Conservation (phyloP, 352 stramenopile genomes). For the Aphanomyces cochlioides region DNA sequence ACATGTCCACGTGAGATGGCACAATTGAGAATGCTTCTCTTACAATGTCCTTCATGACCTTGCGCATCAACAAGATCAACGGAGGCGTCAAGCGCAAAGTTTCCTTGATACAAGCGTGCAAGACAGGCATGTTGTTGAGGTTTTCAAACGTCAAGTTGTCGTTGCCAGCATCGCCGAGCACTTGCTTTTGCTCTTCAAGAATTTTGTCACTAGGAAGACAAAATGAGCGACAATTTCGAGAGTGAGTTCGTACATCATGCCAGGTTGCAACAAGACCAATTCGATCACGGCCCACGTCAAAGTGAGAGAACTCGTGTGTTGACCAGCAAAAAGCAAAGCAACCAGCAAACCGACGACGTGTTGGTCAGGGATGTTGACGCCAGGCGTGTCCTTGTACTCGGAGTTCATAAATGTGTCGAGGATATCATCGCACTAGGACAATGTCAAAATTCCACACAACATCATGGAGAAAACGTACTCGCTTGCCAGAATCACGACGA, state of each 20-base stretch:
- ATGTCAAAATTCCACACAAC: background rate
- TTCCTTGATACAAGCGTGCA: constrained; percentile 90
- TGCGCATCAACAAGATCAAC: constrained; percentile 90
- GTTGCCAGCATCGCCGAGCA: constrained; percentile 32
- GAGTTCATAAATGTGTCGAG: constrained; percentile 92
- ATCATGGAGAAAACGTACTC: constrained; percentile 24
- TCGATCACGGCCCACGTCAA: constrained; percentile 83
- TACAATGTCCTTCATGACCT: constrained; percentile 60
- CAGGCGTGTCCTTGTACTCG: constrained; percentile 85
- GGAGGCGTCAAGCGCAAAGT: constrained; percentile 86
- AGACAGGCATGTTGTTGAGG: constrained; percentile 76
- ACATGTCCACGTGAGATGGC: background rate
- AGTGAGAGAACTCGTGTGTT: constrained; percentile 91
- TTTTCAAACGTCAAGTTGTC: constrained; percentile 46
- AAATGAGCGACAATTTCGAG: background rate
- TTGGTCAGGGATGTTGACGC: constrained; percentile 70
- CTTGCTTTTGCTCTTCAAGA: constrained; percentile 54
- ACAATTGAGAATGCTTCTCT: background rate
- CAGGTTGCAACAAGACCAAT: constrained; percentile 65
- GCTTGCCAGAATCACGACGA: constrained; percentile 46
- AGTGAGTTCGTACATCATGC: constrained; percentile 38
- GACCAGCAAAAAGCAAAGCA: constrained; percentile 89
- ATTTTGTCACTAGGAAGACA: constrained; percentile 36
- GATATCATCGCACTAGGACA: constrained; percentile 62
- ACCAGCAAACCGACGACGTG: constrained; percentile 90